Evolutionary conservation across 148 eudicot genomes (phyloP).

Genomic region (Nepenthes gracilis): DNA sequence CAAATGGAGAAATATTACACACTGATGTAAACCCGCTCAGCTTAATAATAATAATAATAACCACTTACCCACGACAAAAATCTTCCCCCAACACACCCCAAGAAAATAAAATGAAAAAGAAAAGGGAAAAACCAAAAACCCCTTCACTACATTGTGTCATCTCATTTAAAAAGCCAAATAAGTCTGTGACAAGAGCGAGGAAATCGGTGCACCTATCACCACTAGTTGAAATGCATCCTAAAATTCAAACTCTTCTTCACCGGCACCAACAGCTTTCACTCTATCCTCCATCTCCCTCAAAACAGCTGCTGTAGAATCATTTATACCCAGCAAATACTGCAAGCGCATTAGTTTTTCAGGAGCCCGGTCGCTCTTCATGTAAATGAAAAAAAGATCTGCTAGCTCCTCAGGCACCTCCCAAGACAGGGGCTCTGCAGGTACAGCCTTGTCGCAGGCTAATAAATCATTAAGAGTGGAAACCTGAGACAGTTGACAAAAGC

Average conservation of each 20-base stretch:
- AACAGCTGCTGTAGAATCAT: constrained; percentile 56
- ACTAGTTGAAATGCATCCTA: not conserved
- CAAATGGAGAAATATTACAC: no score
- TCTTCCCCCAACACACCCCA: no score
- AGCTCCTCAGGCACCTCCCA: constrained; percentile 80
- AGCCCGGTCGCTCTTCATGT: constrained; percentile 41
- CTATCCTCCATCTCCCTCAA: constrained; percentile 23
- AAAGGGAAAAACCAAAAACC: no score
- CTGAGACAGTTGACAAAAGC: constrained; percentile 17
- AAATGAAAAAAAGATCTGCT: constrained; percentile 53
- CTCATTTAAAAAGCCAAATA: no score
- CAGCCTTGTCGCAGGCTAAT: constrained; percentile 93
- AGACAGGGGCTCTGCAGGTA: constrained; percentile 62
- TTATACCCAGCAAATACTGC: constrained; percentile 63
- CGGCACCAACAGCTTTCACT: not conserved
- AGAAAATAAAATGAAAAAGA: no score
- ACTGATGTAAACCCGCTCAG: no score
- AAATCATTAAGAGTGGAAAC: constrained; percentile 67
- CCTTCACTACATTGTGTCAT: no score
- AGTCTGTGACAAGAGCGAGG: not conserved
- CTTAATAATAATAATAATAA: no score
- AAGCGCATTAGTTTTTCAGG: constrained; percentile 58
- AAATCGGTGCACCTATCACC: not conserved
- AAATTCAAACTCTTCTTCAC: not conserved
- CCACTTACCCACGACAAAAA: no score